phyloP scores from a whole-genome alignment of 306 rosid species.

The Canavalia ensiformis region DNA sequence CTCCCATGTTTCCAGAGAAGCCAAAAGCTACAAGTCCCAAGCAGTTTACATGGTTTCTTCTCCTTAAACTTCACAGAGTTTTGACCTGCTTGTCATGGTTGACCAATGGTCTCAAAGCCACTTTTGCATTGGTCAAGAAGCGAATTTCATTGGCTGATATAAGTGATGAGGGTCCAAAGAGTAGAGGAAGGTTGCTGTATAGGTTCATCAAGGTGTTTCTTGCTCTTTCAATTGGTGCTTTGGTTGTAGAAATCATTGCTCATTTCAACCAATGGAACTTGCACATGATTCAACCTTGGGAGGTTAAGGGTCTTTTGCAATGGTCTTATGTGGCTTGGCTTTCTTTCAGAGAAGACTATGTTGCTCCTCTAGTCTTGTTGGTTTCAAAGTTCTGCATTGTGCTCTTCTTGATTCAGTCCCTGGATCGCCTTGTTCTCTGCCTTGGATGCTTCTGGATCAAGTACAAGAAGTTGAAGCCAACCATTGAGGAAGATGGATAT shows the following conservation, averaged over 20 bases:
- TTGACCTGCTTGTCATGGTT: constrained; percentile 78
- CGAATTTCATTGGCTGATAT: constrained; percentile 71
- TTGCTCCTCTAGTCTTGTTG: constrained; percentile 72
- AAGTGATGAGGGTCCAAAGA: constrained; percentile 67
- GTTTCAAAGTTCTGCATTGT: constrained; percentile 89
- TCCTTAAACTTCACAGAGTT: constrained; percentile 79
- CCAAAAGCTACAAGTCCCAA: constrained; percentile 74
- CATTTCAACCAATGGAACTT: constrained; percentile 86
- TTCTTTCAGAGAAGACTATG: constrained; percentile 80
- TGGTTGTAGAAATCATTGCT: constrained; percentile 78
- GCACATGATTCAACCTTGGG: constrained; percentile 80
- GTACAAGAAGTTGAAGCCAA: constrained; percentile 80
- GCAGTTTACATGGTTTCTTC: constrained; percentile 89
- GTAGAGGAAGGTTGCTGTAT: constrained; percentile 73
- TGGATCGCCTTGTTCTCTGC: constrained; percentile 89
- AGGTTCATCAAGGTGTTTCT: constrained; percentile 77
- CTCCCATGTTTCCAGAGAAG: constrained; percentile 71
- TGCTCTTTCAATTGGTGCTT: constrained; percentile 66
- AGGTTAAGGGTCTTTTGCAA: constrained; percentile 76
- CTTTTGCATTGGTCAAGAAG: constrained; percentile 67
- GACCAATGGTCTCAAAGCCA: constrained; percentile 56
- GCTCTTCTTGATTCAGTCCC: constrained; percentile 87
- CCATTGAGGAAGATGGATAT: constrained; percentile 58
- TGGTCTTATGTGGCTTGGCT: constrained; percentile 83
- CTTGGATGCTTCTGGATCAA: constrained; percentile 98